Evolutionary conservation across 768 basidiomycete species (phyloP).

Genomic region (Lanmaoa pseudosensibilis): DNA sequence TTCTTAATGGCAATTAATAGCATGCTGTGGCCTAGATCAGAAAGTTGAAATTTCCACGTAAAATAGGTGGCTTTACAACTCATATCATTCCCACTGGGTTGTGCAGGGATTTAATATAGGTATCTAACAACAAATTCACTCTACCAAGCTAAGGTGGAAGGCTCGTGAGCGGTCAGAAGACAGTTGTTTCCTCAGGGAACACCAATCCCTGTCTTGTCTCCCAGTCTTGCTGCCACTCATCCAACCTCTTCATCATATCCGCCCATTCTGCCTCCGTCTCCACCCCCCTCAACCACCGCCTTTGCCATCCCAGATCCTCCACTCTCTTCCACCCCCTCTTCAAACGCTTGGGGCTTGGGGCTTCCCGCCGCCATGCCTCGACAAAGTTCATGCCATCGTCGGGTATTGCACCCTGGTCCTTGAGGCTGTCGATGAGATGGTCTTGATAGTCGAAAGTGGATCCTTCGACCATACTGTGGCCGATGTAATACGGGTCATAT

Average conservation of each 20-base stretch:
- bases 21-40: no score
- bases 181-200: slow-evolving; percentile 4
- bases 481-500: slow-evolving; percentile 48
- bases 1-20: no score
- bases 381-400: slow-evolving; percentile 46
- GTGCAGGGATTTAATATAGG: no score
- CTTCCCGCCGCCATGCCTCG: slow-evolving; percentile 48
- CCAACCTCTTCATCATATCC: slow-evolving; percentile 45
- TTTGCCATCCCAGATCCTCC: slow-evolving; percentile 39
- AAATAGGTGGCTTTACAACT: no score
- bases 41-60: no score
- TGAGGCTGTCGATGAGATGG: slow-evolving; percentile 19
- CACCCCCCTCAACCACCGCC: slow-evolving; percentile 48
- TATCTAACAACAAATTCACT: no score
- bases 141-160: not conserved
- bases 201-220: slow-evolving; percentile 34
- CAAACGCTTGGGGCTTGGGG: slow-evolving; percentile 33
- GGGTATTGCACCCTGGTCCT: slow-evolving; percentile 35
- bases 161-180: slow-evolving; percentile 4
- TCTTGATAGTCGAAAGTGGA: slow-evolving; percentile 44
- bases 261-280: slow-evolving; percentile 54
- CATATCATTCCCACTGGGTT: no score
- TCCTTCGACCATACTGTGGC: slow-evolving; percentile 43
- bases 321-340: slow-evolving; percentile 47
- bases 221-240: slow-evolving; percentile 54